Evolutionary conservation across 345 rosid species (phyloP), one percentile per base, ranked within the genome.

Genomic region (Citrus inodora): DNA sequence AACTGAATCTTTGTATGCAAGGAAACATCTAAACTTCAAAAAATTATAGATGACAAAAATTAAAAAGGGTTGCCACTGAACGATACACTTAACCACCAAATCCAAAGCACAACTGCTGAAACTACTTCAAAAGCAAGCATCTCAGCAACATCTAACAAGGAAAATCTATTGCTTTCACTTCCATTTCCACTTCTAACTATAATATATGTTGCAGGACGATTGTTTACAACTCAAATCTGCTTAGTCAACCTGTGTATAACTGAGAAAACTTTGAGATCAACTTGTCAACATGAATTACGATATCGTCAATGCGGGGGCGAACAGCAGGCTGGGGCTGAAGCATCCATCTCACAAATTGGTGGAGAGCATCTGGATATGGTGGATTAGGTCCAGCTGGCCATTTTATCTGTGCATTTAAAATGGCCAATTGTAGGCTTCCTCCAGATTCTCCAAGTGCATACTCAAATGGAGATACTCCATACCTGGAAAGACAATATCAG

Each of bases 391-490:
- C 98, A 40, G 89, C 84, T 38, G 99, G 98, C 99, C 99, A 94
- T 85, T 94, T 97, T 75, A 97, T 80, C 84, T 93, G 98, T n/a
- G 95, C 98, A 86, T 94, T 97, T 79, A 94, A 79, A 63, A 94
- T 83, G 79, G 99, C 98, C 32, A 92, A 78, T 79, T 97, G 98
- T 58, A 97, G 92, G 92, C 98, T 97, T 80, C 98, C 99, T 73
- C 94, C 99, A 0, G 99, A 89, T 83, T 97, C 98, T 82, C 94
- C 99, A 51, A 94, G 95, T 13, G 98, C 98, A 71, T 97, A 97
- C 85, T 97, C 98, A 42, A 97, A 97, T 22, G 99, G 99, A 59
- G 98, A 93, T 64, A 87, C 90, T 19, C 99, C 97, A 48, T 93
- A 93, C 98, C 99, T 94, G 78, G 70, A 56, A 71, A 67, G 5